These are phyloP conservation scores for Fusarium redolens DNA, from an alignment of 2,329 filamentous ascomycete genomes.

Conservation along the genomic window DNA sequence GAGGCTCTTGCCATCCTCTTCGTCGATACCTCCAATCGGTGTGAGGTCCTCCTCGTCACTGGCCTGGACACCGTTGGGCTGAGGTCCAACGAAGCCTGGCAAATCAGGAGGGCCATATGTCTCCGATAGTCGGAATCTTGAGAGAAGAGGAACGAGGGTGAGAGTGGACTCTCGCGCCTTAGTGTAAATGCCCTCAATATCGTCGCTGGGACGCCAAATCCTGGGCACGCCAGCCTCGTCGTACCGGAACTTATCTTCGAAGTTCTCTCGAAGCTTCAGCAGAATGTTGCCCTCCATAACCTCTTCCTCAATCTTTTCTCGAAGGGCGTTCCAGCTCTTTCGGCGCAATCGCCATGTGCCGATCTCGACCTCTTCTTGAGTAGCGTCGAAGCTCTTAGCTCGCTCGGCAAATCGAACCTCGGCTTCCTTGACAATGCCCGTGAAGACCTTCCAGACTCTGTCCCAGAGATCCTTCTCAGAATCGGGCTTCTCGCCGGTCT, in stretches of 20 bases:
- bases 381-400: slow-evolving; percentile 93
- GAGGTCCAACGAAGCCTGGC: slow-evolving; percentile 81
- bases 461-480: slow-evolving; percentile 94
- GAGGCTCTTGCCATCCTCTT: slow-evolving; percentile 92
- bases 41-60: slow-evolving; percentile 91
- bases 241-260: slow-evolving; percentile 99
- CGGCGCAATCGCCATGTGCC: slow-evolving; percentile 92
- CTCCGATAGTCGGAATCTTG: slow-evolving; percentile 81
- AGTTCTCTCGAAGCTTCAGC: slow-evolving; percentile 95
- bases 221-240: slow-evolving; percentile 93
- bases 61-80: slow-evolving; percentile 77
- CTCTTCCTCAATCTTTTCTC: slow-evolving; percentile 94
- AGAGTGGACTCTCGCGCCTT: slow-evolving; percentile 92
- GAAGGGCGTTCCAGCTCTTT: slow-evolving; percentile 93
- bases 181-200: slow-evolving; percentile 96
- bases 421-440: slow-evolving; percentile 83
- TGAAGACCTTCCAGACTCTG: slow-evolving; percentile 90
- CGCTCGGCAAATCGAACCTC: slow-evolving; percentile 87
- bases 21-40: slow-evolving; percentile 93
- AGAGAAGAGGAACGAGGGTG: slow-evolving; percentile 87
- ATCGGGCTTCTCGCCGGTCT: slow-evolving; percentile 76
- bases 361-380: slow-evolving; percentile 88
- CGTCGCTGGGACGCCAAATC: slow-evolving; percentile 96
- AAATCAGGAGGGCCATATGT: slow-evolving; percentile 85
- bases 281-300: slow-evolving; percentile 98